phyloP scores from a whole-genome alignment of 768 basidiomycete genomes.

The Gloeostereum incarnatum region DNA sequence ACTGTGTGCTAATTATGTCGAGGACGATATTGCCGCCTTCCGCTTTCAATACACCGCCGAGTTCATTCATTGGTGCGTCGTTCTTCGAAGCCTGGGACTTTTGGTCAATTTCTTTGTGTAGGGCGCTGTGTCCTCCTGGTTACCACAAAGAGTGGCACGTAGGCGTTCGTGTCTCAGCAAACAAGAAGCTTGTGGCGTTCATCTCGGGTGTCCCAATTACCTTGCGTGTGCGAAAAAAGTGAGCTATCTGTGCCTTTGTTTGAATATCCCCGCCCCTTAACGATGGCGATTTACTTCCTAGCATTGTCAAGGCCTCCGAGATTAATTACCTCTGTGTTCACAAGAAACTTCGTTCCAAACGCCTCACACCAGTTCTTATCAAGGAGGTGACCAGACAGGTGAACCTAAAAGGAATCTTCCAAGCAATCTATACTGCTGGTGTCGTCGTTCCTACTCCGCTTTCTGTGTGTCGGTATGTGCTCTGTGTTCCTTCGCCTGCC shows the following conservation, averaged over 20 bases:
- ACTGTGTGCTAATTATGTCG: conserved; percentile 90
- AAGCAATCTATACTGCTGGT: conserved; percentile 96
- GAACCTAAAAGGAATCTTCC: conserved; percentile 84
- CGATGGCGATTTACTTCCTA: conserved; percentile 25
- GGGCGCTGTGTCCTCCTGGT: conserved; percentile 93
- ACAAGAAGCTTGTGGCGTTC: conserved; percentile 92
- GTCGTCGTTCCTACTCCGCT: conserved; percentile 92
- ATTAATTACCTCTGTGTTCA: conserved; percentile 98
- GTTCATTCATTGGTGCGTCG: conserved; percentile 77
- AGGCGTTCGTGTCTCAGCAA: conserved; percentile 85
- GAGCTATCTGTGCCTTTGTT: conserved; percentile 17
- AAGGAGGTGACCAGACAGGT: conserved; percentile 95
- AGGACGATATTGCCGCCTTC: conserved; percentile 94
- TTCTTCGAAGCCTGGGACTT: conserved; percentile 1
- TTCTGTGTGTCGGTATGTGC: conserved; percentile 63
- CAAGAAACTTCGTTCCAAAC: conserved; percentile 94
- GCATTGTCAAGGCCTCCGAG: conserved; percentile 67
- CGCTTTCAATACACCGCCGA: conserved; percentile 94
- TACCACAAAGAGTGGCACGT: conserved; percentile 94
- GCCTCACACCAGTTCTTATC: conserved; percentile 91
- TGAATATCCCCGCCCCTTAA: background rate
- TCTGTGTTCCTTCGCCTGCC: background rate
- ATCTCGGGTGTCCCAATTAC: conserved; percentile 89
- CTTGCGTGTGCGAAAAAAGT: conserved; percentile 82
- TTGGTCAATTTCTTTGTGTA: conserved; percentile 17